Percentiles rank a stretch among this genome's conserved stretches.
Conservation (phyloP, 768 basidiomycete species). For the Suillus lakei region DNA sequence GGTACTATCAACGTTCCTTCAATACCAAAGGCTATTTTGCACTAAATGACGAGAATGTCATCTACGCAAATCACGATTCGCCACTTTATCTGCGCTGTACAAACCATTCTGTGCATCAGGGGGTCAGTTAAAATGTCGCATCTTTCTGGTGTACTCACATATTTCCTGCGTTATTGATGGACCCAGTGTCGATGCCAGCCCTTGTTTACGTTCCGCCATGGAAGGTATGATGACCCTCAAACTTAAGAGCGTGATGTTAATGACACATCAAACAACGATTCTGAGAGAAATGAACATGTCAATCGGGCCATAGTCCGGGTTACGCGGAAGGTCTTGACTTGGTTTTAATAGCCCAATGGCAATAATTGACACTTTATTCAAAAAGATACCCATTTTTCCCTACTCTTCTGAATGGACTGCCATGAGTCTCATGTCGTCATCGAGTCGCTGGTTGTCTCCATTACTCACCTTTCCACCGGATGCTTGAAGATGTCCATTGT, state of each 20-base stretch:
- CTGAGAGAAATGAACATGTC: slow-evolving; percentile 62
- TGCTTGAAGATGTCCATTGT: slow-evolving; percentile 61
- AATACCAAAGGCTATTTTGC: slow-evolving; percentile 65
- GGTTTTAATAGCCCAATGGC: slow-evolving; percentile 44
- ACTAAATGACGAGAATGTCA: slow-evolving; percentile 73
- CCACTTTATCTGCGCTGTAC: slow-evolving; percentile 60
- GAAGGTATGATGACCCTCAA: slow-evolving; percentile 49
- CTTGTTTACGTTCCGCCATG: slow-evolving; percentile 67
- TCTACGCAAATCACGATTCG: slow-evolving; percentile 59
- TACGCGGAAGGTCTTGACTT: slow-evolving; percentile 51
- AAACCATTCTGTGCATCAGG: slow-evolving; percentile 53
- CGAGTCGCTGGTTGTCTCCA: slow-evolving; percentile 24
- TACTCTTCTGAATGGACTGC: slow-evolving; percentile 44
- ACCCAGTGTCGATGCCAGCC: slow-evolving; percentile 77
- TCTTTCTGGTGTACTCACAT: slow-evolving; percentile 44
- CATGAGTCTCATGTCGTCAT: slow-evolving; percentile 54
- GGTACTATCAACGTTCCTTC: slow-evolving; percentile 71
- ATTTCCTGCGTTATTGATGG: slow-evolving; percentile 53
- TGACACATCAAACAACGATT: slow-evolving; percentile 63
- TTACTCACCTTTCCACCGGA: slow-evolving; percentile 24
- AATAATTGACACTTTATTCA: slow-evolving; percentile 61
- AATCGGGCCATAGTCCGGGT: slow-evolving; percentile 53
- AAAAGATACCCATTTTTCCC: slow-evolving; percentile 66
- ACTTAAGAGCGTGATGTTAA: not conserved
- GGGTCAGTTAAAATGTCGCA: not conserved